Percentiles rank a stretch among this genome's conserved stretches.
These are phyloP conservation scores for Fusarium mundagurra DNA, from an alignment of 2,329 filamentous ascomycete genomes.

Conservation along the genomic window DNA sequence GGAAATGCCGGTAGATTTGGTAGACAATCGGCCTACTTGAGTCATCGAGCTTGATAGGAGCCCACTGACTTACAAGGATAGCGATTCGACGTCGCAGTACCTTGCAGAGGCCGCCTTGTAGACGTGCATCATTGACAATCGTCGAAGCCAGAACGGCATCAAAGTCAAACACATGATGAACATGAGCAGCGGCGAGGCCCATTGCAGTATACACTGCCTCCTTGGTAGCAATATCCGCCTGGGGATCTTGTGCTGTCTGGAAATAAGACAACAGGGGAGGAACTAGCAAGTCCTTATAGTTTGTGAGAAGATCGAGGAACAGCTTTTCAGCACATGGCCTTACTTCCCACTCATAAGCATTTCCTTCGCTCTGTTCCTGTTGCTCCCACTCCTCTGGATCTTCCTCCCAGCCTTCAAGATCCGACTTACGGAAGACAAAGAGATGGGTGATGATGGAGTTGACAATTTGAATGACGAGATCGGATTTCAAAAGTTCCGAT, in stretches of 20 bases:
- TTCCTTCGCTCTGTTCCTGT: slow-evolving; percentile 83
- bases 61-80: slow-evolving; percentile 91
- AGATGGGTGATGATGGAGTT: slow-evolving; percentile 87
- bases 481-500: slow-evolving; percentile 76
- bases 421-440: slow-evolving; percentile 85
- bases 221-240: slow-evolving; percentile 79
- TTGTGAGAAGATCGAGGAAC: slow-evolving; percentile 88
- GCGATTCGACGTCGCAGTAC: slow-evolving; percentile 87
- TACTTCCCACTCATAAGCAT: slow-evolving; percentile 92
- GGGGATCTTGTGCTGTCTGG: slow-evolving; percentile 74
- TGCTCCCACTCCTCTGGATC: slow-evolving; percentile 97
- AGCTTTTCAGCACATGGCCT: slow-evolving; percentile 93
- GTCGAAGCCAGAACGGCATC: slow-evolving; percentile 79
- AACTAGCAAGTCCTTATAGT: slow-evolving; percentile 85
- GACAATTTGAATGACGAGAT: slow-evolving; percentile 83
- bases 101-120: slow-evolving; percentile 71
- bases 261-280: slow-evolving; percentile 86
- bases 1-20: slow-evolving; percentile 86
- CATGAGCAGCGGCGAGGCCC: slow-evolving; percentile 81
- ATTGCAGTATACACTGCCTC: slow-evolving; percentile 96
- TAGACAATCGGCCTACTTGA: slow-evolving; percentile 80
- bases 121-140: slow-evolving; percentile 81
- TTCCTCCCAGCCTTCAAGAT: slow-evolving; percentile 92
- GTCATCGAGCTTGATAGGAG: slow-evolving; percentile 77
- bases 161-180: slow-evolving; percentile 82